These are phyloP conservation scores for Barnettozyma hawaiiensis DNA, from an alignment of 1,139 yeast genomes.

Conservation along the genomic window DNA sequence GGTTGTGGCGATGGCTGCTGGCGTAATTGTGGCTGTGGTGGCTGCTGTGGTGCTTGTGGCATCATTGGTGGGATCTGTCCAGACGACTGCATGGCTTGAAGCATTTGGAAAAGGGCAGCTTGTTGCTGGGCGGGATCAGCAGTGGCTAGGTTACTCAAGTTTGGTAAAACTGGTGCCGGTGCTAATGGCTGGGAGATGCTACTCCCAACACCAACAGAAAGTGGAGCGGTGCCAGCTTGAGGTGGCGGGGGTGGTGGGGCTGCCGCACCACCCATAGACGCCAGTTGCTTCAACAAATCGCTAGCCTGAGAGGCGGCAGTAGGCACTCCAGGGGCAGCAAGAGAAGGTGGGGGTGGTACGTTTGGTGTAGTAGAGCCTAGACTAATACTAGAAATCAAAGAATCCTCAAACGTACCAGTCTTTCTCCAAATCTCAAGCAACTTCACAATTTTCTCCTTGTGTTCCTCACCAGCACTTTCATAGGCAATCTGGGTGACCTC, in stretches of 20 bases:
- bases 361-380: conserved; percentile 24
- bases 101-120: conserved; percentile 41
- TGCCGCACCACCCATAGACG: conserved; percentile 35
- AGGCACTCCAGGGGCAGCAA: conserved; percentile 21
- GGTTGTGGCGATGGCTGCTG: conserved; percentile 11
- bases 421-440: conserved; percentile 91
- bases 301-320: conserved; percentile 41
- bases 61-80: conserved; percentile 26
- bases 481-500: conserved; percentile 56
- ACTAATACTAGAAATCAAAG: conserved; percentile 50
- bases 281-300: conserved; percentile 60
- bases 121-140: conserved; percentile 32
- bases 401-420: conserved; percentile 67
- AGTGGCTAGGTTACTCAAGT: conserved; percentile 15
- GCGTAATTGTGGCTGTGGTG: conserved; percentile 10
- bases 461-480: conserved; percentile 44
- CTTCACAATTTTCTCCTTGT: conserved; percentile 69
- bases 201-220: conserved; percentile 23
- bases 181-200: conserved; percentile 22
- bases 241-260: conserved; percentile 20
- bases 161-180: conserved; percentile 16
- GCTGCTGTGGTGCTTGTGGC: conserved; percentile 19
- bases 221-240: conserved; percentile 14
- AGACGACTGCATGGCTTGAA: conserved; percentile 31
- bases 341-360: conserved; percentile 21